Percentiles rank a stretch among this genome's conserved stretches.
These are phyloP conservation scores for Xylariaceae sp. DNA, from an alignment of 2,329 filamentous ascomycete genomes.

Conservation along the genomic window DNA sequence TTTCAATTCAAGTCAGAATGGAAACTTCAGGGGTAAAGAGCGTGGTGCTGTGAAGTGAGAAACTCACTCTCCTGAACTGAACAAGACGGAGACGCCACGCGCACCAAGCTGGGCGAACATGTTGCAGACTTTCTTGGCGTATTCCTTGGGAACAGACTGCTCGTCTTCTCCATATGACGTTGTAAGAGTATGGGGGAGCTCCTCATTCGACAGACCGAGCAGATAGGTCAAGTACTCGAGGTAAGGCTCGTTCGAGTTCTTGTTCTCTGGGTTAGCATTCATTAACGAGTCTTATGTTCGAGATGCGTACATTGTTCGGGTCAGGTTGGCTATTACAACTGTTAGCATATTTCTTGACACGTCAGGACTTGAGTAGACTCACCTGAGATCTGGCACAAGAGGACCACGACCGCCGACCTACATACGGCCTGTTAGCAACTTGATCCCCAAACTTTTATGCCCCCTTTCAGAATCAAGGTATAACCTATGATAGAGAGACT, in stretches of 20 bases:
- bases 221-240: conserved; percentile 29
- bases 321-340: conserved; percentile 23
- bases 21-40: neutral
- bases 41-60: neutral
- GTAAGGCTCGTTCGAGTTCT: conserved; percentile 37
- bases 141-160: conserved; percentile 25
- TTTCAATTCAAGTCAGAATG: neutral
- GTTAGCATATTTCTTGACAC: conserved; percentile 8
- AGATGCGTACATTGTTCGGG: conserved; percentile 13
- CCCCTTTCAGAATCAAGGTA: neutral
- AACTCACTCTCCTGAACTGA: conserved; percentile 30
- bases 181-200: conserved; percentile 28
- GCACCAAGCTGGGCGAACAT: conserved; percentile 28
- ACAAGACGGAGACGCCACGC: conserved; percentile 27
- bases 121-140: conserved; percentile 27
- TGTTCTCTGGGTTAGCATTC: conserved; percentile 23
- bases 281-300: neutral
- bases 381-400: conserved; percentile 43
- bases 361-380: conserved; percentile 21
- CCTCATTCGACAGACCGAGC: conserved; percentile 20
- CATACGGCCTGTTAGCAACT: conserved; percentile 41
- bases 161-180: conserved; percentile 28
- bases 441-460: conserved; percentile 44
- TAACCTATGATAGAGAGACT: neutral
- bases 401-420: conserved; percentile 51